phyloP scores from a whole-genome alignment of 2,329 filamentous ascomycete species.

The Exophiala sideris region DNA sequence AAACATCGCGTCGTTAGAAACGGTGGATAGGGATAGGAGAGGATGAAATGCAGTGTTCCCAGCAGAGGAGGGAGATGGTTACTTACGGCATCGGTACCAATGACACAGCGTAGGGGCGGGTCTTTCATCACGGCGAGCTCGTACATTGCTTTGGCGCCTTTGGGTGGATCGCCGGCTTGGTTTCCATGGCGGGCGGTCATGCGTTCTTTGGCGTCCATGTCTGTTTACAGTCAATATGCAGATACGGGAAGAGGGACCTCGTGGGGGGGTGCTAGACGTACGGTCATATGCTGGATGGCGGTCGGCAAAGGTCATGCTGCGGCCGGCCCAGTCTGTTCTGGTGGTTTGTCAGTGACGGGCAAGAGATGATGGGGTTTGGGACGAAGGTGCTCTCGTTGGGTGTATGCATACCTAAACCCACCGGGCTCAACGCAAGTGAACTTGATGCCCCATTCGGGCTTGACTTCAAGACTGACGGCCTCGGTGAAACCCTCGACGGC shows the following conservation, averaged over 20 bases:
- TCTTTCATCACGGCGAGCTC: constrained; percentile 29
- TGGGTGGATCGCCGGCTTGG: constrained; percentile 33
- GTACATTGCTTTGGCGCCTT: constrained; percentile 34
- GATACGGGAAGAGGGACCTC: neutral
- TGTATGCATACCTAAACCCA: constrained; percentile 25
- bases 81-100: constrained; percentile 24
- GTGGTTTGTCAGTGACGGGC: neutral
- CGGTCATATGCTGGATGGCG: constrained; percentile 28
- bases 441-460: constrained; percentile 43
- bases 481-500: constrained; percentile 50
- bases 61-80: neutral
- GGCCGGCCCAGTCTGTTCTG: constrained; percentile 28
- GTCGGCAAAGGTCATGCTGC: constrained; percentile 25
- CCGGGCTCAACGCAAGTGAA: constrained; percentile 30
- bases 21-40: neutral
- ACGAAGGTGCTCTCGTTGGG: neutral
- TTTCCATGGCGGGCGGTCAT: constrained; percentile 28
- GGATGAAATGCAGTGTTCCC: neutral
- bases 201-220: constrained; percentile 25
- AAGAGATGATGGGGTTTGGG: neutral
- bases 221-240: neutral
- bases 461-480: constrained; percentile 44
- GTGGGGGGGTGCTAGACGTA: constrained; percentile 1
- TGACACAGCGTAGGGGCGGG: constrained; percentile 23
- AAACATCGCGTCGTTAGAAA: neutral